Base-by-base conservation (phyloP, 306 rosid species). In the Vicia villosa region DNA sequence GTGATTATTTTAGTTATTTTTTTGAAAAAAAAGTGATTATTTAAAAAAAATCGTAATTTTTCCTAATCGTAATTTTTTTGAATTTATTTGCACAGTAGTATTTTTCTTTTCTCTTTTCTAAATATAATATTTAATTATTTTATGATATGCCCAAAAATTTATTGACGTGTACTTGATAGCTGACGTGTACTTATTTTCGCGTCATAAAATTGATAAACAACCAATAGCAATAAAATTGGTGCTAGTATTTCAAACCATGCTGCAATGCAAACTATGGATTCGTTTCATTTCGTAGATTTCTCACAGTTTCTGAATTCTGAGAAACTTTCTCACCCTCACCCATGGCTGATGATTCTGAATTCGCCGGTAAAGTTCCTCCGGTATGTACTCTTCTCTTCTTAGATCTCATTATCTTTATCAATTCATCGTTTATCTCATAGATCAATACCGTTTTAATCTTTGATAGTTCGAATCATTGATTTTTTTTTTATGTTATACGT, bases 291-390 rank as follows among this genome's bases (percentile, higher is more conserved):
- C 2, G 3, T 11, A 20, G 19, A 56, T 21, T 22, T 34, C 11
- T 56, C 63, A 1, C 59, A 12, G 40, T 0, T 54, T n/a, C n/a
- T n/a, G n/a, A n/a, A n/a, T n/a, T n/a, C n/a, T n/a, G n/a, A n/a
- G n/a, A n/a, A n/a, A n/a, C n/a, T n/a, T n/a, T 47, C 37, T 50
- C 57, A 8, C 60, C 75, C 4, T 43, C 62, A 45, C 45, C 83
- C 77, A 87, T 87, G 93, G 86, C 80, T 8, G 63, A 56, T 26
- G 38, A 56, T 0, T 56, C 32, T 14, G 37, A 55, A 5, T 52
- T 52, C 15, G 32, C 34, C 32, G 81, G 71, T 45, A 70, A 79
- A 51, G 83, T 81, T 30, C 87, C 87, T 66, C 84, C 89, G 38
- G 38, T 34, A 34, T 7, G 89, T 84, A 45, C 49, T 4, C 0